Percentiles rank a stretch among this genome's conserved stretches.
Conservation (phyloP, 164 flowering plant species). For the Tinospora cordifolia region DNA sequence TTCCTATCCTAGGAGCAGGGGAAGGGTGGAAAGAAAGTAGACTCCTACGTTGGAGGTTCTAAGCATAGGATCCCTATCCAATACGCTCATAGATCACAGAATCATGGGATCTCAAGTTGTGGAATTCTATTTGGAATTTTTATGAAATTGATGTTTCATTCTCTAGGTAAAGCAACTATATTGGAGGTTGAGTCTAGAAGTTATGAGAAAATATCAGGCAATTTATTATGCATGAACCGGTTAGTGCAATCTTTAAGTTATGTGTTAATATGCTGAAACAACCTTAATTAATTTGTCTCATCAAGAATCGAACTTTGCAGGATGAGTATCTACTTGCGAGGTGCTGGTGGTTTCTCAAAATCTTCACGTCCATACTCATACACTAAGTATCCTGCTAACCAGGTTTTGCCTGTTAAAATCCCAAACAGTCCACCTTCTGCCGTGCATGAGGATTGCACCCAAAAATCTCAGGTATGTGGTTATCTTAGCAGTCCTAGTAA, state of each 20-base stretch:
- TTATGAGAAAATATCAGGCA: constrained; percentile 60
- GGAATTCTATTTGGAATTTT: background rate
- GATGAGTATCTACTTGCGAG: constrained; percentile 51
- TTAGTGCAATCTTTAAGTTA: constrained; percentile 20
- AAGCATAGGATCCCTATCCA: background rate
- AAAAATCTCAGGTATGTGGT: constrained; percentile 62
- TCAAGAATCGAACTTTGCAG: constrained; percentile 29
- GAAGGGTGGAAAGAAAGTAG: background rate
- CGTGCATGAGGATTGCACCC: constrained; percentile 57
- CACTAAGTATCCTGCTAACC: constrained; percentile 47
- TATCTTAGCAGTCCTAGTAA: background rate
- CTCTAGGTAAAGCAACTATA: constrained; percentile 78
- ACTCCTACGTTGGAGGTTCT: background rate
- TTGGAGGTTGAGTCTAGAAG: constrained; percentile 66
- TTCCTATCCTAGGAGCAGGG: background rate
- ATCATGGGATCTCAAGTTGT: too few relatives aligned
- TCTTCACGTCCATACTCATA: constrained; percentile 63
- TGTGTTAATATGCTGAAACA: background rate
- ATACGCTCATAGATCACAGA: background rate
- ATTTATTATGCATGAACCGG: constrained; percentile 75
- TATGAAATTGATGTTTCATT: background rate
- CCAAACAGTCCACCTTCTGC: constrained; percentile 60
- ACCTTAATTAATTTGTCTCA: background rate
- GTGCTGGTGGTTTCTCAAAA: constrained; percentile 95
- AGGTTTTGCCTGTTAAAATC: constrained; percentile 35